phyloP scores from a whole-genome alignment of 805 yeast genomes.

The Ogataea philodendri region DNA sequence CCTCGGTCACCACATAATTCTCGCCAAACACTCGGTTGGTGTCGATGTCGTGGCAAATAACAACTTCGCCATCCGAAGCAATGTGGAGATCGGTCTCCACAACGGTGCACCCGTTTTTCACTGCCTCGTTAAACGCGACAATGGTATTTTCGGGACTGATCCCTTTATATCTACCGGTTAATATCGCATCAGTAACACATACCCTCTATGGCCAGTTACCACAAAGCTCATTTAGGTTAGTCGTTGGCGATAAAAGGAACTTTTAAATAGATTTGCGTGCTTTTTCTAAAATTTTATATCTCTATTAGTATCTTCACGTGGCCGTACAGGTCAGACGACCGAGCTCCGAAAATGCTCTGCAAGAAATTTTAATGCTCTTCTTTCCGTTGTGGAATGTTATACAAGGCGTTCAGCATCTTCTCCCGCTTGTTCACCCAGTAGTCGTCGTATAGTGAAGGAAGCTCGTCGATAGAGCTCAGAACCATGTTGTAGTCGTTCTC shows the following conservation, averaged over 20 bases:
- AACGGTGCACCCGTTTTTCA: conserved; percentile 33
- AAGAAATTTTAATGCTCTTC: conserved; percentile 1
- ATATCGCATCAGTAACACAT: conserved; percentile 11
- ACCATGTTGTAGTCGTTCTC: conserved; percentile 15
- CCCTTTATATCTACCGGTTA: conserved; percentile 25
- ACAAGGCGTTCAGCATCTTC: conserved; percentile 18
- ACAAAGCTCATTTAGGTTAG: conserved; percentile 5
- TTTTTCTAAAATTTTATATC: conserved; percentile 1
- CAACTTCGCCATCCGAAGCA: conserved; percentile 33
- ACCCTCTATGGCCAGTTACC: conserved; percentile 35
- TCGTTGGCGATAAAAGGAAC: not conserved
- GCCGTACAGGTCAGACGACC: not conserved
- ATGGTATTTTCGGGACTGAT: conserved; percentile 38
- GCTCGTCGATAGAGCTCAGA: conserved; percentile 26
- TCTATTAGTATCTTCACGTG: conserved; percentile 2
- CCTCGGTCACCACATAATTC: conserved; percentile 27
- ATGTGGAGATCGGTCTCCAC: conserved; percentile 40
- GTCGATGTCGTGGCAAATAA: conserved; percentile 36
- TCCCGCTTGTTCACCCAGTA: conserved; percentile 25
- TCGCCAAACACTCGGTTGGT: conserved; percentile 35
- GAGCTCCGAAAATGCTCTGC: too few relatives aligned
- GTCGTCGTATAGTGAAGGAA: conserved; percentile 29
- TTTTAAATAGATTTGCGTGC: not conserved
- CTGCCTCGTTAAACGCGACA: conserved; percentile 35
- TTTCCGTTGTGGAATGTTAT: conserved; percentile 19